These are phyloP conservation scores for Chlorella vulgaris DNA, from an alignment of 139 green algal genomes.

Conservation along the genomic window DNA sequence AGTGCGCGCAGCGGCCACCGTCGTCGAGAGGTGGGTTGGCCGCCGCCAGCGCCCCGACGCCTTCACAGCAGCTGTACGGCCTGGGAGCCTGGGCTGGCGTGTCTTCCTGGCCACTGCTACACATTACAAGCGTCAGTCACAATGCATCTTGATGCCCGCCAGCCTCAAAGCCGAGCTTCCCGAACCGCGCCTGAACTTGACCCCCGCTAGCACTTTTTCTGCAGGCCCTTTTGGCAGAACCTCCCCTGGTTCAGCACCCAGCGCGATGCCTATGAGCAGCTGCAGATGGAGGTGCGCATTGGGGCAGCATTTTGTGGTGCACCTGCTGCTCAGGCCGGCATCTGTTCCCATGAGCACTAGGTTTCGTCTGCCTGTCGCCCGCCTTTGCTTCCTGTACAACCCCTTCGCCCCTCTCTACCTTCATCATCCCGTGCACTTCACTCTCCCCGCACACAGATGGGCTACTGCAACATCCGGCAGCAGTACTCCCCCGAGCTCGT, in stretches of 20 bases:
- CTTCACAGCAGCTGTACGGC: too few species aligned
- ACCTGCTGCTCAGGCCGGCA: neutral
- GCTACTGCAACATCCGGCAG: constrained; percentile 49
- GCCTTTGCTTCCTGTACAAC: neutral
- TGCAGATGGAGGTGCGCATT: constrained; percentile 49
- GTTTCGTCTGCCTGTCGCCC: neutral
- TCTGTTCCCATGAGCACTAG: neutral
- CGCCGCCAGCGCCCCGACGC: neutral
- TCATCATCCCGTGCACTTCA: too few species aligned
- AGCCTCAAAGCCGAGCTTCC: too few species aligned
- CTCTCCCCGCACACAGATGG: too few species aligned
- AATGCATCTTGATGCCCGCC: too few species aligned
- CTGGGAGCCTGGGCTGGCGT: too few species aligned
- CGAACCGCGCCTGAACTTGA: too few species aligned
- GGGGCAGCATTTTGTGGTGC: neutral
- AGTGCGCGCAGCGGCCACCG: neutral
- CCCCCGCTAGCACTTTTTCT: too few species aligned
- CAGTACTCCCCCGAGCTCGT: constrained; percentile 56
- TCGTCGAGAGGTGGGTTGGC: neutral
- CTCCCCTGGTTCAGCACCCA: constrained; percentile 27
- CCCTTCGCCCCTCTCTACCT: too few species aligned
- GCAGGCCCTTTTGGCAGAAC: constrained; percentile 7
- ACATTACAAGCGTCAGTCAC: too few species aligned
- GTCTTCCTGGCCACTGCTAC: too few species aligned
- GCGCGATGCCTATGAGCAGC: constrained; percentile 50